Percentiles rank a stretch among this genome's conserved stretches.
These are phyloP conservation scores for Rhizopogon vinicolor DNA, from an alignment of 768 basidiomycete genomes.

Conservation along the genomic window DNA sequence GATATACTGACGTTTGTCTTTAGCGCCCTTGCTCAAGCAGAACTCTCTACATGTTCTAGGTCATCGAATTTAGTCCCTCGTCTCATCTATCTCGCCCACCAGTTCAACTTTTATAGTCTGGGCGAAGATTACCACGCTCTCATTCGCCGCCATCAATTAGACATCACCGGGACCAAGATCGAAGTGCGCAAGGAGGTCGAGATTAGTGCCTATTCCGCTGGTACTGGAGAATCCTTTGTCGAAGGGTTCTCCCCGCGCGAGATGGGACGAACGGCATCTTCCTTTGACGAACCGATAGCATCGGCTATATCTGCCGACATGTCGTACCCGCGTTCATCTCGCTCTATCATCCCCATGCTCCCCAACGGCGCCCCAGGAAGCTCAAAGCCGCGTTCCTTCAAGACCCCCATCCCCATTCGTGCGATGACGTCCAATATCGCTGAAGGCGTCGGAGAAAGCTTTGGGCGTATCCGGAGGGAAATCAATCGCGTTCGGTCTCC, in stretches of 20 bases:
- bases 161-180: constrained; percentile 52
- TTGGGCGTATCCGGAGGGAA: constrained; percentile 56
- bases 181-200: constrained; percentile 72
- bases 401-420: constrained; percentile 54
- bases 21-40: constrained; percentile 75
- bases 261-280: constrained; percentile 39
- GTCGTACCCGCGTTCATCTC: constrained; percentile 37
- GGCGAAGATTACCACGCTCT: constrained; percentile 78
- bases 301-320: constrained; percentile 66
- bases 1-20: constrained; percentile 6
- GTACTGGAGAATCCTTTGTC: constrained; percentile 45
- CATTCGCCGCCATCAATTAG: constrained; percentile 59
- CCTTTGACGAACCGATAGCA: constrained; percentile 71
- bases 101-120: constrained; percentile 76
- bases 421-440: constrained; percentile 44
- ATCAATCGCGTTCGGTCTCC: constrained; percentile 50
- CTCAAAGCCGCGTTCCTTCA: constrained; percentile 33
- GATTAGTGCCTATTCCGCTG: constrained; percentile 46
- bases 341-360: constrained; percentile 65
- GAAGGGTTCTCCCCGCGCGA: constrained; percentile 46
- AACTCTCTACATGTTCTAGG: constrained; percentile 69
- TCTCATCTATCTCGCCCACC: constrained; percentile 78
- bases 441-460: constrained; percentile 54
- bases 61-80: constrained; percentile 60
- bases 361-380: constrained; percentile 60